These are phyloP conservation scores for Claviceps sp. DNA, from an alignment of 2,329 filamentous ascomycete genomes.

Conservation along the genomic window DNA sequence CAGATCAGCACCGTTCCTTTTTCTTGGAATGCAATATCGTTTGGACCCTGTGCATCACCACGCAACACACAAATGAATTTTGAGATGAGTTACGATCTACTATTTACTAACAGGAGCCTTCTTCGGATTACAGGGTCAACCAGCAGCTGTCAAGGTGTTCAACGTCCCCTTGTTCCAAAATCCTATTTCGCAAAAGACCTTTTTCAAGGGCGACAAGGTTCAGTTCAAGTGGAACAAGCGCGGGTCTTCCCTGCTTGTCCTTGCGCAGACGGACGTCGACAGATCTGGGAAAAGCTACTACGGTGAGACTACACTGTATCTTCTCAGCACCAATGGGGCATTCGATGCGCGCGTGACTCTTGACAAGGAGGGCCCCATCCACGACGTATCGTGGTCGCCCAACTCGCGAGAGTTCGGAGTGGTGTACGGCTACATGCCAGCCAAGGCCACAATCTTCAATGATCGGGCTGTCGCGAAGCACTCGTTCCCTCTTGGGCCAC, in stretches of 20 bases:
- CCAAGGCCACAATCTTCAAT: slow-evolving; percentile 97
- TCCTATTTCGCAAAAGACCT: slow-evolving; percentile 91
- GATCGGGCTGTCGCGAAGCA: slow-evolving; percentile 69
- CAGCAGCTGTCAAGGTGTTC: slow-evolving; percentile 86
- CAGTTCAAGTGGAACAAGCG: slow-evolving; percentile 95
- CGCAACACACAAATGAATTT: too few species aligned
- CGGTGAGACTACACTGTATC: slow-evolving; percentile 91
- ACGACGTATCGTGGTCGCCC: slow-evolving; percentile 96
- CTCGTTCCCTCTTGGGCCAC: slow-evolving; percentile 72
- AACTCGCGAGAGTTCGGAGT: slow-evolving; percentile 97
- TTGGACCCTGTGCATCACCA: too few species aligned
- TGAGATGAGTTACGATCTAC: background rate
- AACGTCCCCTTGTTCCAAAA: slow-evolving; percentile 75
- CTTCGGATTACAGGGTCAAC: slow-evolving; percentile 50
- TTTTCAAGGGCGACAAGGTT: slow-evolving; percentile 98
- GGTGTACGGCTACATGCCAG: slow-evolving; percentile 97
- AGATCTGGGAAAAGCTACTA: slow-evolving; percentile 99
- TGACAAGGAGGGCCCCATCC: slow-evolving; percentile 95
- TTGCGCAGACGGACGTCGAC: slow-evolving; percentile 96
- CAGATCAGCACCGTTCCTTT: background rate
- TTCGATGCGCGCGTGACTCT: slow-evolving; percentile 87
- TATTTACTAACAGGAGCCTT: background rate
- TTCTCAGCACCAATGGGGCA: slow-evolving; percentile 78
- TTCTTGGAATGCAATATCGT: too few species aligned
- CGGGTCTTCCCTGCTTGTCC: slow-evolving; percentile 81